Conservation (phyloP, 805 yeast species). For the Pachysolen tannophilus region DNA sequence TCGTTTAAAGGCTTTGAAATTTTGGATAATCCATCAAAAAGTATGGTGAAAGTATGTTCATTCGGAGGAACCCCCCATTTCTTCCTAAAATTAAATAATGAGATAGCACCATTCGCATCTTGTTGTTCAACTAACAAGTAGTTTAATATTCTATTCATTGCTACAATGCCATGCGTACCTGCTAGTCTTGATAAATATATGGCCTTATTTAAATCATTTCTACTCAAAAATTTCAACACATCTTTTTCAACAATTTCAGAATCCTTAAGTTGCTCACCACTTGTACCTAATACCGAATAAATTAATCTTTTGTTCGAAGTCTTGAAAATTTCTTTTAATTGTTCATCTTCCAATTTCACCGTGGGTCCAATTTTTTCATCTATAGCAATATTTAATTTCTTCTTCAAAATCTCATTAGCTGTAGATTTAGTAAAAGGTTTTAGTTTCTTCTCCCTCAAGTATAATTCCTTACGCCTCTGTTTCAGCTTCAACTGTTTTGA, state of each 20-base stretch:
- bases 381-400: conserved; percentile 14
- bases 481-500: too few relatives aligned
- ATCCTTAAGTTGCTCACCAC: conserved; percentile 49
- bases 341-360: conserved; percentile 18
- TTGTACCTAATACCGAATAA: conserved; percentile 50
- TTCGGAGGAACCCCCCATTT: conserved; percentile 54
- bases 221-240: conserved; percentile 39
- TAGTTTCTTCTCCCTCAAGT: conserved; percentile 13
- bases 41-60: conserved; percentile 36
- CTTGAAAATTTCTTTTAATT: conserved; percentile 17
- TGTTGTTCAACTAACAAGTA: conserved; percentile 34
- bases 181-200: conserved; percentile 40
- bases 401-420: conserved; percentile 18
- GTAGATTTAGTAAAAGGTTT: conserved; percentile 18
- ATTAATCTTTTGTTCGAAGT: conserved; percentile 33
- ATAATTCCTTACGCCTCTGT: too few relatives aligned
- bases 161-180: conserved; percentile 43
- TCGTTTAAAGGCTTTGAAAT: conserved; percentile 12
- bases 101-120: conserved; percentile 39
- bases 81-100: conserved; percentile 44
- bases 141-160: conserved; percentile 53
- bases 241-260: conserved; percentile 48
- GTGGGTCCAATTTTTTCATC: conserved; percentile 15
- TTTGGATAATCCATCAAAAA: conserved; percentile 37
- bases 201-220: conserved; percentile 47